These are phyloP conservation scores for Suhomyces chickasaworum DNA, from an alignment of 1,139 yeast species.

Conservation along the genomic window DNA sequence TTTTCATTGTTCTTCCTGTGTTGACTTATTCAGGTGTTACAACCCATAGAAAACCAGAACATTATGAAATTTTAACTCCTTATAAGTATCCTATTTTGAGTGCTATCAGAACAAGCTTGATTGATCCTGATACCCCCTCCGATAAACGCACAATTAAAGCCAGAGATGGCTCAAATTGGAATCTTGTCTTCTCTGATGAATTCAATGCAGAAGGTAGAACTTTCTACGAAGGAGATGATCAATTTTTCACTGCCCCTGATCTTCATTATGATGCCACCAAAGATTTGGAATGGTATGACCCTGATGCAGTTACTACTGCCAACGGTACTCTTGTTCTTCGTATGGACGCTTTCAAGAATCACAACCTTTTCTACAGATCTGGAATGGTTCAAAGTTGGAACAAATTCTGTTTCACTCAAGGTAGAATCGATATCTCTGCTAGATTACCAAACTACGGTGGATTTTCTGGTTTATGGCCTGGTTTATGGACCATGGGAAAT, in stretches of 20 bases:
- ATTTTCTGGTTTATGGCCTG: conserved; percentile 36
- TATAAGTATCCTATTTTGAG: conserved; percentile 28
- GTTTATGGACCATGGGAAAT: conserved; percentile 38
- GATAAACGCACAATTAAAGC: conserved; percentile 19
- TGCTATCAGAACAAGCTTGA: conserved; percentile 27
- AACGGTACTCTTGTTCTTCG: conserved; percentile 29
- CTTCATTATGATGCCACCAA: conserved; percentile 33
- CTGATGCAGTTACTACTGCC: conserved; percentile 32
- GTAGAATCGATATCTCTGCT: conserved; percentile 28
- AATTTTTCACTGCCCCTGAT: conserved; percentile 32
- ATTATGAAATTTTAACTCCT: conserved; percentile 26
- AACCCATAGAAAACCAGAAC: conserved; percentile 18
- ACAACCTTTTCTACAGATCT: conserved; percentile 31
- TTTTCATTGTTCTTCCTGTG: conserved; percentile 31
- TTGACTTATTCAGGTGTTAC: conserved; percentile 30
- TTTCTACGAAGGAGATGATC: conserved; percentile 36
- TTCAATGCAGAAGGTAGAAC: conserved; percentile 35
- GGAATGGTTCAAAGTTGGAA: conserved; percentile 40
- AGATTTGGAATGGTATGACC: conserved; percentile 38
- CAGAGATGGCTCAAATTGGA: conserved; percentile 27
- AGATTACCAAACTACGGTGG: conserved; percentile 33
- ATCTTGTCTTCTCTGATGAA: conserved; percentile 32
- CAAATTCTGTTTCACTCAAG: conserved; percentile 32
- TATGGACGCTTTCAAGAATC: conserved; percentile 34
- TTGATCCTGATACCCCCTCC: conserved; percentile 34